Conservation (phyloP, 441 rosid species). For the Pelargonium myrrhifolium region DNA sequence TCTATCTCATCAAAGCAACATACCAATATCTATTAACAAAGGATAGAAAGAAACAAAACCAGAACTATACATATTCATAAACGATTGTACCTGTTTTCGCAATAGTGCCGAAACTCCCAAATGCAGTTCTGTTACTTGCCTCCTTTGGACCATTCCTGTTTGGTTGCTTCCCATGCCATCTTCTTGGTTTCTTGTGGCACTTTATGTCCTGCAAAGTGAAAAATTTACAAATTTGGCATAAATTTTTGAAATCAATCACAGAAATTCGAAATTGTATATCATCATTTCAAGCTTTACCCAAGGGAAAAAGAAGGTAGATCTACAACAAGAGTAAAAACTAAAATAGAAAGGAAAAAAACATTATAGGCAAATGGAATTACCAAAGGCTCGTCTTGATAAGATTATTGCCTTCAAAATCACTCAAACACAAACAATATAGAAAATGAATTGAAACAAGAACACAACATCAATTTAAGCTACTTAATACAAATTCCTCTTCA, state of each 20-base stretch:
- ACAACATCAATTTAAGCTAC: too few species aligned
- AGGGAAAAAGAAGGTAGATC: too few species aligned
- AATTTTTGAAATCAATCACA: not conserved
- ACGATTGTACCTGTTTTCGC: not conserved
- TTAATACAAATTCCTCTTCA: too few species aligned
- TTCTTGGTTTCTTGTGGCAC: constrained; percentile 2
- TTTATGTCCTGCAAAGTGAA: not conserved
- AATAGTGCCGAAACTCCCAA: constrained; percentile 2
- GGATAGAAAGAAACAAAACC: not conserved
- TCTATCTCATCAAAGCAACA: not conserved
- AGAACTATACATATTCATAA: not conserved
- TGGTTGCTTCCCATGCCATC: not conserved
- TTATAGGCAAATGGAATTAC: too few species aligned
- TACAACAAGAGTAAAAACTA: too few species aligned
- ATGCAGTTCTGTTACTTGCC: not conserved
- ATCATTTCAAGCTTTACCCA: not conserved
- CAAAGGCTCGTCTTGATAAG: too few species aligned
- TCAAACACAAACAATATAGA: too few species aligned
- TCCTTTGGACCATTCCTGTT: too few species aligned
- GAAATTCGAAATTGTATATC: not conserved
- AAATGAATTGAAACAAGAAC: too few species aligned
- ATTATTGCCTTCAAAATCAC: too few species aligned
- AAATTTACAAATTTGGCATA: not conserved
- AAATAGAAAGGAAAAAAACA: too few species aligned
- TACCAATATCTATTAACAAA: not conserved